Base-by-base conservation (phyloP, 2,329 filamentous ascomycete species). In the Aureobasidium lini region DNA sequence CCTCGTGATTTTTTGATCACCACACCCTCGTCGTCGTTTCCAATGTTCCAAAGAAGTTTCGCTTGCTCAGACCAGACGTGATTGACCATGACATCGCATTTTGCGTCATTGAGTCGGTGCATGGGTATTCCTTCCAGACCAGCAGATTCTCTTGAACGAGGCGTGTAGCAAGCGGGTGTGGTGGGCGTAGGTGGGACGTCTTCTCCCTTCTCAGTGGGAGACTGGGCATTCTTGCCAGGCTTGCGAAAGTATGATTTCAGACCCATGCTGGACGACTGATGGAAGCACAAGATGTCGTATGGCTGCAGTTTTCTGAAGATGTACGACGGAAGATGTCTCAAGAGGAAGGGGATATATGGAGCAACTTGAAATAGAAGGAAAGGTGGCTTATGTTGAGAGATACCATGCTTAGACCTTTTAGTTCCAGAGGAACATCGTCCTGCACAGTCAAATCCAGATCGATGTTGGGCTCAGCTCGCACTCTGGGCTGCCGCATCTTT, bases 31-130 rank as follows among this genome's bases (percentile, higher is more conserved):
- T 79, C 78, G 8, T 72, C 66, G 29, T 68, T 71, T 56, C 75
- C 75, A 29, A 70, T 71, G 3, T 74, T 77, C 81, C 81, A 83
- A 34, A 79, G 68, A 59, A 71, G 74, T 66, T 85, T 80, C 62
- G 83, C 74, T 62, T 86, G 83, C 66, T 84, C 80, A 61, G 84
- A 79, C 67, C 84, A 81, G 2, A 87, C 75, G 77, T 80, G 86
- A 64, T 81, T 84, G 65, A 83, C 83, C 76, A 85, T 82, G 62
- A 87, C 79, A 67, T 85, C 81, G 63, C 75, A 77, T 67, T 81
- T 83, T 66, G 84, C 77, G 60, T 83, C 78, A 52, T 75, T 68
- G 48, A 82, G 43, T 46, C 43, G 43, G n/a, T 48, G n/a, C 46
- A 48, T 32, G 8, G 46, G 13, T 2, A 36, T 36, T 6, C 11